Evolutionary conservation across 108 stramenopile genomes (phyloP).

Genomic region (Fragilariopsis cylindrus): DNA sequence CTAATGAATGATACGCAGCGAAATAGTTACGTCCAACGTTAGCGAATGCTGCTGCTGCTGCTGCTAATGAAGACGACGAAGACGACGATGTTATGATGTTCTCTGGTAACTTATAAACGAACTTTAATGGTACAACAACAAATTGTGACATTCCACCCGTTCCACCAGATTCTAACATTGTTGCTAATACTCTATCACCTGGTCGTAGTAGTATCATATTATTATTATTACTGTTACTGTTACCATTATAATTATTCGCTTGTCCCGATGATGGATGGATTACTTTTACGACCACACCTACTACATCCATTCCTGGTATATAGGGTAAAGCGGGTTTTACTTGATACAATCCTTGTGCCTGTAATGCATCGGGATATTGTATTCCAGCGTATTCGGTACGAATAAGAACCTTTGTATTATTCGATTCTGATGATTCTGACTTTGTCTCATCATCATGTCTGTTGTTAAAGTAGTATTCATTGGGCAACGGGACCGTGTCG

Average conservation of each 20-base stretch:
- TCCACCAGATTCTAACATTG: slow-evolving; percentile 53
- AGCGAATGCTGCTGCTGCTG: neutral
- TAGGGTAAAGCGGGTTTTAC: slow-evolving; percentile 64
- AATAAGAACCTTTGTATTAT: slow-evolving; percentile 45
- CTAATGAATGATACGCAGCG: slow-evolving; percentile 68
- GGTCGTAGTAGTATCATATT: neutral
- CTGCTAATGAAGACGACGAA: slow-evolving; percentile 21
- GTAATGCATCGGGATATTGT: slow-evolving; percentile 74
- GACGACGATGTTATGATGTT: slow-evolving; percentile 37
- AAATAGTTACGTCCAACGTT: slow-evolving; percentile 74
- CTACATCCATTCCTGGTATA: slow-evolving; percentile 69
- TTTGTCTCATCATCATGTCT: neutral
- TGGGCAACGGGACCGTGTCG: slow-evolving; percentile 30
- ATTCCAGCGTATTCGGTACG: slow-evolving; percentile 61
- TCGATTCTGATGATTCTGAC: neutral
- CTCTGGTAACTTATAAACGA: slow-evolving; percentile 55
- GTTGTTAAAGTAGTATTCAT: neutral
- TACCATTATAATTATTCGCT: neutral
- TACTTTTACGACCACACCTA: slow-evolving; percentile 51
- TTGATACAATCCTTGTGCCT: slow-evolving; percentile 69
- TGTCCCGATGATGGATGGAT: neutral
- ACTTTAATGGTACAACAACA: slow-evolving; percentile 35
- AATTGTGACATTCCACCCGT: slow-evolving; percentile 58
- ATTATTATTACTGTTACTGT: neutral
- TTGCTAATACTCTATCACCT: slow-evolving; percentile 67